Evolutionary conservation across 1,284 basidiomycete species (phyloP).

Genomic region (Chondrostereum purpureum): DNA sequence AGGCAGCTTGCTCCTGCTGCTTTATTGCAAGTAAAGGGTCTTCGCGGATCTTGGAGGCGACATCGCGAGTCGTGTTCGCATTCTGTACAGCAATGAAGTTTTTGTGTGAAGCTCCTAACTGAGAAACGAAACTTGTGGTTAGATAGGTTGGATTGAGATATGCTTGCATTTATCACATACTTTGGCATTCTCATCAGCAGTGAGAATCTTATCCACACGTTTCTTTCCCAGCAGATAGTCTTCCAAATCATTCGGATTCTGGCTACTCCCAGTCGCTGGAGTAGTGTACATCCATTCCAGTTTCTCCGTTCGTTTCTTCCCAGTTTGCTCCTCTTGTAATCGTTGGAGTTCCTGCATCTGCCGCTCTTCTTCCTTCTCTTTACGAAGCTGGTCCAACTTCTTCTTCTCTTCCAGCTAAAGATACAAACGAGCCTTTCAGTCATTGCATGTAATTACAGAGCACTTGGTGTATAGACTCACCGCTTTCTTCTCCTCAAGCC

Average conservation of each 20-base stretch:
- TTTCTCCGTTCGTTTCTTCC: conserved; percentile 89
- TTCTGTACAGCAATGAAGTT: conserved; percentile 91
- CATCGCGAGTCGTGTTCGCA: conserved; percentile 86
- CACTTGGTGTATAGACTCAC: conserved; percentile 39
- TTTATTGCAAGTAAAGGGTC: conserved; percentile 96
- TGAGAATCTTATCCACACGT: conserved; percentile 92
- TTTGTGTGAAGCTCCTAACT: conserved; percentile 82
- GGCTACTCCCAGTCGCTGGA: conserved; percentile 76
- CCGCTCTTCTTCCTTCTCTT: conserved; percentile 96
- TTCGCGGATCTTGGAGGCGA: conserved; percentile 90
- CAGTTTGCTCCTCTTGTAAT: conserved; percentile 89
- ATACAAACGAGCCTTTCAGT: conserved; percentile 13
- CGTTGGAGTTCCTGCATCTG: conserved; percentile 95
- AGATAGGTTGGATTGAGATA: not conserved
- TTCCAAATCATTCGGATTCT: conserved; percentile 89
- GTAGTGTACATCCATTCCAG: conserved; percentile 99
- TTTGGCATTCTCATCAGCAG: conserved; percentile 83
- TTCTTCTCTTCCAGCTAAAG: conserved; percentile 92
- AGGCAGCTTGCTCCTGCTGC: conserved; percentile 92
- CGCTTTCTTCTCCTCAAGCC: conserved; percentile 96
- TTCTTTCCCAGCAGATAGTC: conserved; percentile 98
- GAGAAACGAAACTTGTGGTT: conserved; percentile 2
- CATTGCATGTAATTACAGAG: conserved; percentile 2
- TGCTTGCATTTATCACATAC: too few species aligned
- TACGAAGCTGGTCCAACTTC: conserved; percentile 91